Evolutionary conservation across 192 early-diverging fungal genomes (phyloP).

Genomic region (Polychytrium aggregatum): DNA sequence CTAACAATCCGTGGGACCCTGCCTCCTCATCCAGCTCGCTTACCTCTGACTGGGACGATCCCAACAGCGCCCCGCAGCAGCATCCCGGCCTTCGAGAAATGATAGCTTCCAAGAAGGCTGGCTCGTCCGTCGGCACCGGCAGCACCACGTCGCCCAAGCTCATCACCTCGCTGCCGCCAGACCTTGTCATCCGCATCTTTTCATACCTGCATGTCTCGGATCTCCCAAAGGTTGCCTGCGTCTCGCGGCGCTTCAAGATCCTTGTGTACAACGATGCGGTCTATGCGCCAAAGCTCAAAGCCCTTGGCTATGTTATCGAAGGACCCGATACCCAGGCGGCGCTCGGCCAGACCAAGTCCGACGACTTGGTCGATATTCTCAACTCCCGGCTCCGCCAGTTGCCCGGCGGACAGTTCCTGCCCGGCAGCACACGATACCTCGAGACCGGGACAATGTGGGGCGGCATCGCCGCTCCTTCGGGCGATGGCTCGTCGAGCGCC

Average conservation of each 20-base stretch:
- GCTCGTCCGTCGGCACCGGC: too few species aligned
- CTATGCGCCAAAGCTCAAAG: slow-evolving; percentile 52
- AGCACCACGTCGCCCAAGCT: slow-evolving; percentile 21
- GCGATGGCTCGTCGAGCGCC: too few species aligned
- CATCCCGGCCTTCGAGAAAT: too few species aligned
- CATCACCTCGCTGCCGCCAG: slow-evolving; percentile 37
- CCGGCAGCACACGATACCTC: slow-evolving; percentile 28
- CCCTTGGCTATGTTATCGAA: slow-evolving; percentile 33
- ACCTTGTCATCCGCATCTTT: slow-evolving; percentile 31
- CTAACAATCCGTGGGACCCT: too few species aligned
- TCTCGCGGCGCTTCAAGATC: slow-evolving; percentile 64
- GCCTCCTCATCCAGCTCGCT: too few species aligned
- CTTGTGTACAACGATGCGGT: slow-evolving; percentile 67
- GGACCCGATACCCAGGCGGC: neutral
- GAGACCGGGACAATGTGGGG: slow-evolving; percentile 35
- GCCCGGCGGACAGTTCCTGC: slow-evolving; percentile 35
- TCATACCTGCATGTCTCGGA: slow-evolving; percentile 29
- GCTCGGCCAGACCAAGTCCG: neutral
- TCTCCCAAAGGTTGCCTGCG: slow-evolving; percentile 35
- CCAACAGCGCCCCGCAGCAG: too few species aligned
- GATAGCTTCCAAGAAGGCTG: too few species aligned
- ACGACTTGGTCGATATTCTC: slow-evolving; percentile 14
- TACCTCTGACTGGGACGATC: too few species aligned
- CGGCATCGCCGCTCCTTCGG: too few species aligned
- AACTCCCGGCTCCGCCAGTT: slow-evolving; percentile 26